A percentile compares a stretch with the other conserved stretches of the same genome.
These are phyloP conservation scores for Sindora glabra DNA, from an alignment of 306 rosid genomes.

Conservation along the genomic window DNA sequence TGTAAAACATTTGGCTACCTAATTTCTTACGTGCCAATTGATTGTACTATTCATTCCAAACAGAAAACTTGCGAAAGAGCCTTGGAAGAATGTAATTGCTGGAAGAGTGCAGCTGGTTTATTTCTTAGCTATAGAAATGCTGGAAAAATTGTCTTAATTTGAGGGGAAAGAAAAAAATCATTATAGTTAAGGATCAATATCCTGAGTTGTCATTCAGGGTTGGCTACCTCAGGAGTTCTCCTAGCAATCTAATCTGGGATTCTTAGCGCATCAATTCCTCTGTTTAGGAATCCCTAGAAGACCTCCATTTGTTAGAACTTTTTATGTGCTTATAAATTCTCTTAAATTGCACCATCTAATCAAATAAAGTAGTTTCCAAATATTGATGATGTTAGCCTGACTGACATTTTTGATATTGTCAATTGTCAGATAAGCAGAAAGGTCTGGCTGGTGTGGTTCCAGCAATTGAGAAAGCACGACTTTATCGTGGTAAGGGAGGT, in stretches of 20 bases:
- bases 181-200: neutral
- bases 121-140: slow-evolving; percentile 8
- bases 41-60: slow-evolving; percentile 1
- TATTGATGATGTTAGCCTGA: slow-evolving; percentile 3
- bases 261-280: neutral
- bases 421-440: slow-evolving; percentile 61
- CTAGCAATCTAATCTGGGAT: neutral
- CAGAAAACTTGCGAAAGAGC: slow-evolving; percentile 3
- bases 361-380: slow-evolving; percentile 1
- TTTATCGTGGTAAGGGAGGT: slow-evolving; percentile 97
- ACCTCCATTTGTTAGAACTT: neutral
- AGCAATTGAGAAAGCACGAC: slow-evolving; percentile 83
- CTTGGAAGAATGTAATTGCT: neutral
- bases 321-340: neutral
- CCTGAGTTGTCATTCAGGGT: neutral
- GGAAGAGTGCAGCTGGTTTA: neutral
- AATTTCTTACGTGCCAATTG: neutral
- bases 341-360: neutral
- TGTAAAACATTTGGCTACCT: neutral
- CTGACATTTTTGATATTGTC: slow-evolving; percentile 14
- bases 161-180: neutral
- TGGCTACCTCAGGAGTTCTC: slow-evolving; percentile 4
- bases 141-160: slow-evolving; percentile 3
- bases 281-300: neutral
- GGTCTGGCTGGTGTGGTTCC: slow-evolving; percentile 72